These are phyloP conservation scores for Serendipita vermifera DNA, from an alignment of 768 basidiomycete genomes.

Conservation along the genomic window DNA sequence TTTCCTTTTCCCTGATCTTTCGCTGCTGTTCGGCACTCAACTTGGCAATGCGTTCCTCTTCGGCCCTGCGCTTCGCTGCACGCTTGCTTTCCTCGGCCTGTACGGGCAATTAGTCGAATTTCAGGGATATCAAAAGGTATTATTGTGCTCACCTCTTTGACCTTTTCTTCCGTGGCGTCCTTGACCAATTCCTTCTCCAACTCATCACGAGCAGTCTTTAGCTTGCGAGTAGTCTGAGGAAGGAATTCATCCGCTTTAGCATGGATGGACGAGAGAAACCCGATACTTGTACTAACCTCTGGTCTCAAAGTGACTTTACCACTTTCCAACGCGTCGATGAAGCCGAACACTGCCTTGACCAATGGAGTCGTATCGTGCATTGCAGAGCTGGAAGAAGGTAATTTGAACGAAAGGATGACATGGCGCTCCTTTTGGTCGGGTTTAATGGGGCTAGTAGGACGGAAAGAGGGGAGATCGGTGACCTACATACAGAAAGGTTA, in stretches of 20 bases:
- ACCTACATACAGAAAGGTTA: constrained; percentile 30
- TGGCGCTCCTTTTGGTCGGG: constrained; percentile 51
- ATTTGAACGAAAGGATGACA: constrained; percentile 51
- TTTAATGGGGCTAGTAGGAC: constrained; percentile 42
- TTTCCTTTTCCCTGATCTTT: constrained; percentile 34
- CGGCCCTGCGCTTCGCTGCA: constrained; percentile 56
- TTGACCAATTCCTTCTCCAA: constrained; percentile 55
- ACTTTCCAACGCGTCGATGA: constrained; percentile 53
- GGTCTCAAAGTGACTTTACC: constrained; percentile 48
- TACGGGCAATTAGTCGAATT: constrained; percentile 18
- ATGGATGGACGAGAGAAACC: background rate
- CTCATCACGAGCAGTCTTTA: constrained; percentile 60
- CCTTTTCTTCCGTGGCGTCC: constrained; percentile 49
- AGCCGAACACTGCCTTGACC: constrained; percentile 54
- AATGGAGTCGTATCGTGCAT: constrained; percentile 42
- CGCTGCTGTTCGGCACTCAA: constrained; percentile 70
- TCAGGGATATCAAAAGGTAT: too few species aligned
- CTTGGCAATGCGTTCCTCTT: constrained; percentile 58
- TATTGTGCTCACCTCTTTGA: constrained; percentile 44
- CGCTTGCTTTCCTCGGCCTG: constrained; percentile 55
- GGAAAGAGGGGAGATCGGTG: constrained; percentile 71
- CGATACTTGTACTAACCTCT: constrained; percentile 33
- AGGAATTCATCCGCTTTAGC: background rate
- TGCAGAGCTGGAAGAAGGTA: constrained; percentile 36
- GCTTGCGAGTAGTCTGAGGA: constrained; percentile 49